These are phyloP conservation scores for Phytophthora pistaciae DNA, from an alignment of 352 stramenopile genomes.

Conservation along the genomic window DNA sequence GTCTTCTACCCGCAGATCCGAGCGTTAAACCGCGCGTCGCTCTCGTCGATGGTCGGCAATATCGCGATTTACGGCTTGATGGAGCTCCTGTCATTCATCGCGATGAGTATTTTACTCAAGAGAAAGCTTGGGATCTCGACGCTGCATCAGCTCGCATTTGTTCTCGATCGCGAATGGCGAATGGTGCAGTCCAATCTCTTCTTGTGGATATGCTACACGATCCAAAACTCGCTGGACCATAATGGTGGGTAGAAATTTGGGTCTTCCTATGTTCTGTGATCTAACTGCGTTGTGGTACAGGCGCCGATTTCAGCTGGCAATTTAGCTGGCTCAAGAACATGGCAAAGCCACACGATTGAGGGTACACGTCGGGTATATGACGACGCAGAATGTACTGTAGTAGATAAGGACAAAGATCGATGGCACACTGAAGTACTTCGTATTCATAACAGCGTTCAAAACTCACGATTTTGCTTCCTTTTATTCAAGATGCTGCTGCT, in stretches of 20 bases:
- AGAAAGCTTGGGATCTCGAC: slow-evolving; percentile 33
- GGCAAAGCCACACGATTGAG: neutral
- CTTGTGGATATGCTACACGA: slow-evolving; percentile 51
- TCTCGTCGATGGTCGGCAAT: slow-evolving; percentile 35
- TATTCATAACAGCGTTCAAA: too few relatives aligned
- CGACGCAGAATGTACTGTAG: neutral
- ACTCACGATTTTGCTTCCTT: too few relatives aligned
- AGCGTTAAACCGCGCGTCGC: slow-evolving; percentile 7
- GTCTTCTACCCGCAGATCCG: slow-evolving; percentile 45
- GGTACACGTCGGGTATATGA: neutral
- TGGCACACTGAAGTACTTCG: too few relatives aligned
- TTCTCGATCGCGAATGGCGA: slow-evolving; percentile 41
- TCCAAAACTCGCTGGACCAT: slow-evolving; percentile 49
- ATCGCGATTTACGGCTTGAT: slow-evolving; percentile 38
- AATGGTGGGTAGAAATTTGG: slow-evolving; percentile 18
- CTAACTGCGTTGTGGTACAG: slow-evolving; percentile 6
- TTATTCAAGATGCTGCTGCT: too few relatives aligned
- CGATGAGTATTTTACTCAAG: slow-evolving; percentile 27
- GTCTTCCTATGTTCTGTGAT: neutral
- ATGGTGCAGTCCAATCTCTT: slow-evolving; percentile 57
- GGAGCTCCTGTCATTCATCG: slow-evolving; percentile 37
- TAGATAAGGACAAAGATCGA: too few relatives aligned
- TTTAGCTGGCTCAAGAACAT: slow-evolving; percentile 20
- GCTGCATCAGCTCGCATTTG: slow-evolving; percentile 46
- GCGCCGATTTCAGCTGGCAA: slow-evolving; percentile 34